Conservation (phyloP, 176 grass and related monocot species). For the Triticum timopheevii region DNA sequence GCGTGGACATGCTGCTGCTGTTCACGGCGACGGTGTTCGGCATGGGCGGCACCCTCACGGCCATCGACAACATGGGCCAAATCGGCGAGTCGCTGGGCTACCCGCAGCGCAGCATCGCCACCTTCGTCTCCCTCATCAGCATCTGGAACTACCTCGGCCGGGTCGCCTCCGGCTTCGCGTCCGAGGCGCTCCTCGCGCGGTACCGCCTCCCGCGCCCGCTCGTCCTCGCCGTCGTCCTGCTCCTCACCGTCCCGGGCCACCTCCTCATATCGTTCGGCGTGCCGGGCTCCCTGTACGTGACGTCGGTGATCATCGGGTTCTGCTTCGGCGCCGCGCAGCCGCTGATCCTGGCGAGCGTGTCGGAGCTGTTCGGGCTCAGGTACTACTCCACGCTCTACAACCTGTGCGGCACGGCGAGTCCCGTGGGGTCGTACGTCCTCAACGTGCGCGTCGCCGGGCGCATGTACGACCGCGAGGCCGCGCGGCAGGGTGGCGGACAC, state of each 20-base stretch:
- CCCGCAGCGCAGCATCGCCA: slow-evolving; percentile 20
- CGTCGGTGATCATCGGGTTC: slow-evolving; percentile 31
- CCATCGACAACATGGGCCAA: slow-evolving; percentile 59
- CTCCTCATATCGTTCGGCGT: neutral
- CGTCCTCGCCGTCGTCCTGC: neutral
- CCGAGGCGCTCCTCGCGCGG: slow-evolving; percentile 21
- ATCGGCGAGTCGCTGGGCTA: slow-evolving; percentile 46
- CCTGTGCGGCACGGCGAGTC: neutral
- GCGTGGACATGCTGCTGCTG: slow-evolving; percentile 44
- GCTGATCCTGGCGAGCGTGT: slow-evolving; percentile 11
- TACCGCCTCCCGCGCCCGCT: neutral
- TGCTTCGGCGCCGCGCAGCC: slow-evolving; percentile 89
- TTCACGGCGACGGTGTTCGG: slow-evolving; percentile 36
- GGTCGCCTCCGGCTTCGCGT: slow-evolving; percentile 32
- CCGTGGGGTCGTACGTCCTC: slow-evolving; percentile 48
- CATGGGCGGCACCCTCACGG: slow-evolving; percentile 49
- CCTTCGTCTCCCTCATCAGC: slow-evolving; percentile 56
- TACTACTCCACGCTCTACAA: slow-evolving; percentile 9
- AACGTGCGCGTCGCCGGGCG: slow-evolving; percentile 51
- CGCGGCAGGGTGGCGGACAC: neutral
- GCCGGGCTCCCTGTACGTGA: neutral
- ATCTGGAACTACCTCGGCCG: slow-evolving; percentile 56
- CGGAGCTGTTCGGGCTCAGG: neutral
- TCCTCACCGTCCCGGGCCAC: neutral
- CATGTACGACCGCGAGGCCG: slow-evolving; percentile 20